Conservation (phyloP, 257 asterid genomes). For the Hygrophila difformis region DNA sequence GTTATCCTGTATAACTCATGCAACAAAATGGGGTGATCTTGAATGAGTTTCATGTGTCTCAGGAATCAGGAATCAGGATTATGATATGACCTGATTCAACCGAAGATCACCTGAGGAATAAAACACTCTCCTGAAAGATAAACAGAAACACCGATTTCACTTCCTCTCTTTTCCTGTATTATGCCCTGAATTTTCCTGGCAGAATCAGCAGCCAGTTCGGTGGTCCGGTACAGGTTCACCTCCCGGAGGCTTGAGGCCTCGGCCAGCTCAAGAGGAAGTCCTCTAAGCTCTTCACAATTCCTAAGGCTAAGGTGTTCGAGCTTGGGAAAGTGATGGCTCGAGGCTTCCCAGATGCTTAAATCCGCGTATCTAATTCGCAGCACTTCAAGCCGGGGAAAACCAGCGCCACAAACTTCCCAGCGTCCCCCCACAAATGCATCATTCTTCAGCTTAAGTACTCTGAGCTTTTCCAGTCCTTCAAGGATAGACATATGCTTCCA, state of each 20-base stretch:
- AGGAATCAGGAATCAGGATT: no score
- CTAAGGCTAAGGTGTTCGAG: slow-evolving; percentile 17
- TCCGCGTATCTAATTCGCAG: slow-evolving; percentile 3
- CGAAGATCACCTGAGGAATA: no score
- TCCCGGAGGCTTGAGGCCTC: neutral
- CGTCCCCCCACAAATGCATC: slow-evolving; percentile 15
- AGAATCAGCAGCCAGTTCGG: neutral
- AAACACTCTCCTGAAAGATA: no score
- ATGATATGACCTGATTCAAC: no score
- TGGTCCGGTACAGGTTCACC: neutral
- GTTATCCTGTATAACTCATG: no score
- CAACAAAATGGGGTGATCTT: no score
- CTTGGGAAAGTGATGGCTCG: neutral
- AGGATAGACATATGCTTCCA: slow-evolving; percentile 21
- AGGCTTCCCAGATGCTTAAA: slow-evolving; percentile 5
- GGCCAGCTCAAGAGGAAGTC: slow-evolving; percentile 9
- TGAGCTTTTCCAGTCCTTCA: slow-evolving; percentile 13
- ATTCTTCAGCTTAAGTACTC: slow-evolving; percentile 24
- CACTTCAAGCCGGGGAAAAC: slow-evolving; percentile 6
- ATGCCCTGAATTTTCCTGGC: neutral
- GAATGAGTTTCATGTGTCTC: no score
- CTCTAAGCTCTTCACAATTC: slow-evolving; percentile 13
- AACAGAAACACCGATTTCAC: no score
- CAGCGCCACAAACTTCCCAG: slow-evolving; percentile 15
- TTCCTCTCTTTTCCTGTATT: no score